Conservation (phyloP, 306 rosid genomes). For the Hippophae gyantsensis region DNA sequence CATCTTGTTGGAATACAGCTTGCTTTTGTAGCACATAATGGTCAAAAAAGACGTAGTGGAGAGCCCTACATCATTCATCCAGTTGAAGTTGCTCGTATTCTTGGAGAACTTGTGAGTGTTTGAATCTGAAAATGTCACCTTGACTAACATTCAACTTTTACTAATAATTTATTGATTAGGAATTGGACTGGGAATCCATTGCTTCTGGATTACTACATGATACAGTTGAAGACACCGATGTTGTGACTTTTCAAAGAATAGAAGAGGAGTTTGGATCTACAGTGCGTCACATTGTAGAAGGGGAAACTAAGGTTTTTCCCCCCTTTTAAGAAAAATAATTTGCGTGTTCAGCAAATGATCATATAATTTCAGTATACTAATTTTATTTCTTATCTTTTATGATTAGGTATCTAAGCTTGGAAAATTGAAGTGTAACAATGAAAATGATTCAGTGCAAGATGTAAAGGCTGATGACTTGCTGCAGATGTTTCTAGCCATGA, state of each 20-base stretch:
- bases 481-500: constrained; percentile 99
- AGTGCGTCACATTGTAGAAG: constrained; percentile 94
- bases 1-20: constrained; percentile 39
- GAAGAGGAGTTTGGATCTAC: constrained; percentile 90
- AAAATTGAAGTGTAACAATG: constrained; percentile 79
- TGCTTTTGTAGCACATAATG: constrained; percentile 95
- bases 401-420: constrained; percentile 89
- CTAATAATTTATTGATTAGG: constrained; percentile 31
- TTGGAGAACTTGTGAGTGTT: constrained; percentile 83
- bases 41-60: constrained; percentile 97
- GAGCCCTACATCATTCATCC: constrained; percentile 99
- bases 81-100: constrained; percentile 96
- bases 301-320: constrained; percentile 82
- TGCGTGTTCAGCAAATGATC: too few relatives aligned
- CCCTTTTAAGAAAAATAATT: too few relatives aligned
- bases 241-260: constrained; percentile 79
- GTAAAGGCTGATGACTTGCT: constrained; percentile 96
- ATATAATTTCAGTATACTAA: constrained; percentile 13
- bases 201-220: constrained; percentile 97
- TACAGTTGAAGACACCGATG: constrained; percentile 91
- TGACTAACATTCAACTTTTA: constrained; percentile 11
- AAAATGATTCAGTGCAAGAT: constrained; percentile 72
- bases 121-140: constrained; percentile 12
- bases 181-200: constrained; percentile 96
- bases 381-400: constrained; percentile 18